phyloP scores from a whole-genome alignment of 768 basidiomycete genomes.

The Tylopilus felleus region DNA sequence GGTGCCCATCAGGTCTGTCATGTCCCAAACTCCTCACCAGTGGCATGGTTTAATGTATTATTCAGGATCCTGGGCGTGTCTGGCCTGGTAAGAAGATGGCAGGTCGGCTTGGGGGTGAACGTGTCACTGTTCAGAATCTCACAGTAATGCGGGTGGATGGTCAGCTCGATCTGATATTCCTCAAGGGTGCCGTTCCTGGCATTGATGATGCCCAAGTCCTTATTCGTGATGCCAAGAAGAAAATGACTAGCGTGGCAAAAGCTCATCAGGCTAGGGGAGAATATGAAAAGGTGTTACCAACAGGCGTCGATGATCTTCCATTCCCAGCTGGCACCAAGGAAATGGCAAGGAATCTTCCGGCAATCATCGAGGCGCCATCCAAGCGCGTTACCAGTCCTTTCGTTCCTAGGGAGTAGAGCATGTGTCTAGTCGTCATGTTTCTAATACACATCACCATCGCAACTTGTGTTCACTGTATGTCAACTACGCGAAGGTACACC shows the following conservation, averaged over 20 bases:
- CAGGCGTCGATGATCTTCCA: constrained; percentile 79
- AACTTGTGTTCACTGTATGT: neutral
- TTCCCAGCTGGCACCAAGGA: constrained; percentile 89
- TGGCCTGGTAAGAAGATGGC: constrained; percentile 99
- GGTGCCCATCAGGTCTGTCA: constrained; percentile 86
- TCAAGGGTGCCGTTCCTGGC: constrained; percentile 90
- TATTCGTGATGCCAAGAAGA: constrained; percentile 88
- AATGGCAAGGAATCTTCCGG: constrained; percentile 63
- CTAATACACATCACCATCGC: constrained; percentile 1
- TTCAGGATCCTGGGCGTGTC: constrained; percentile 90
- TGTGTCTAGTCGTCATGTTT: constrained; percentile 8
- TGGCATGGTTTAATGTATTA: constrained; percentile 2
- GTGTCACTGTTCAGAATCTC: constrained; percentile 84
- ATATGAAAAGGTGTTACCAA: constrained; percentile 75
- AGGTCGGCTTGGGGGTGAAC: constrained; percentile 83
- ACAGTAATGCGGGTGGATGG: constrained; percentile 86
- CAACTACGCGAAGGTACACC: neutral
- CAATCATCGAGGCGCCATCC: constrained; percentile 66
- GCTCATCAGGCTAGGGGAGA: constrained; percentile 69
- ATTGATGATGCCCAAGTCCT: constrained; percentile 84
- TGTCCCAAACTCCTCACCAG: neutral
- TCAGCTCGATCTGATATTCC: constrained; percentile 81
- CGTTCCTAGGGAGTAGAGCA: constrained; percentile 59
- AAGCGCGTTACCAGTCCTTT: constrained; percentile 78
- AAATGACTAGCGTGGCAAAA: constrained; percentile 55